These are phyloP conservation scores for Boletus sp. DNA, from an alignment of 768 basidiomycete genomes.

Conservation along the genomic window DNA sequence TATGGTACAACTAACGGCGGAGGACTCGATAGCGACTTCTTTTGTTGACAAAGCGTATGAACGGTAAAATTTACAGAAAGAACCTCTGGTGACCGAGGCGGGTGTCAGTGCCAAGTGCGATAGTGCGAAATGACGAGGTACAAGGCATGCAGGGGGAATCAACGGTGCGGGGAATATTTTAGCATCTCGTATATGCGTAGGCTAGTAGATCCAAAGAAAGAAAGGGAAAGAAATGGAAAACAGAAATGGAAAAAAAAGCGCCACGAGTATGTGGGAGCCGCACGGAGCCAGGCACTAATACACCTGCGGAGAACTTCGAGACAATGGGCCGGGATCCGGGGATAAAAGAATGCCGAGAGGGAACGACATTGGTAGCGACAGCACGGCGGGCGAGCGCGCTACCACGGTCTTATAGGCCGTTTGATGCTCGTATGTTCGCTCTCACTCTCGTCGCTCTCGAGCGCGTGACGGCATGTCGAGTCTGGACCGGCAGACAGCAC, in stretches of 20 bases:
- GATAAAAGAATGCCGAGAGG: not conserved
- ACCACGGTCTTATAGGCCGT: conserved; percentile 50
- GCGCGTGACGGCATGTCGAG: conserved; percentile 27
- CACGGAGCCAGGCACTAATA: conserved; percentile 1
- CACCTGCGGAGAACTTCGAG: not conserved
- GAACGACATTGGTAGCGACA: not conserved
- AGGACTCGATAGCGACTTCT: conserved; percentile 1
- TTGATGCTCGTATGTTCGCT: conserved; percentile 27
- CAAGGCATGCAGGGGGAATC: conserved; percentile 18
- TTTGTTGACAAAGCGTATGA: conserved; percentile 1
- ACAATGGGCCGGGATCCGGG: not conserved
- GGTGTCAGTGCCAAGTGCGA: conserved; percentile 2
- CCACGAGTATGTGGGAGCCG: not conserved
- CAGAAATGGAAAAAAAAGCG: not conserved
- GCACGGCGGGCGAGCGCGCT: conserved; percentile 5
- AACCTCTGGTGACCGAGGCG: not conserved
- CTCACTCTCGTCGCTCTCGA: conserved; percentile 38
- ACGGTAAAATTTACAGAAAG: conserved; percentile 8
- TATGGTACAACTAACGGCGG: conserved; percentile 21
- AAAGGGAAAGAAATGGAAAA: not conserved
- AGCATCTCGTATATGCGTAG: conserved; percentile 2
- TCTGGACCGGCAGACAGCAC: conserved; percentile 24
- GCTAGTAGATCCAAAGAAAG: conserved; percentile 10
- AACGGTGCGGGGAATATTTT: conserved; percentile 17
- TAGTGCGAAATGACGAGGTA: conserved; percentile 13